Evolutionary conservation across 2,329 filamentous ascomycete species (phyloP).

Genomic region (Trichophyton schoenleinii): DNA sequence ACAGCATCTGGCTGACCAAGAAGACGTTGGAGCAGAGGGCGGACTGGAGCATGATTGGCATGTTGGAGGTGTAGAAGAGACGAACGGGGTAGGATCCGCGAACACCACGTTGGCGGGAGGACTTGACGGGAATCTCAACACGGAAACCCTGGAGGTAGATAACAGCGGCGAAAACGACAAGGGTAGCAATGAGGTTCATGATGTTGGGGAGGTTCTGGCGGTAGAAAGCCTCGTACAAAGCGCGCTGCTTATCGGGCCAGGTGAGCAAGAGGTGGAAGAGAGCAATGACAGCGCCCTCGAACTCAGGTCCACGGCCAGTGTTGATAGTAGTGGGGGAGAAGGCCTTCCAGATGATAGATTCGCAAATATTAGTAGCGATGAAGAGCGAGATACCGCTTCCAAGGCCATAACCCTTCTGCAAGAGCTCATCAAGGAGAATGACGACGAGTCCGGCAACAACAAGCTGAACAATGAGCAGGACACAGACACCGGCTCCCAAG

Average conservation of each 20-base stretch:
- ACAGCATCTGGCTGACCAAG: conserved; percentile 98
- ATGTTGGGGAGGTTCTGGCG: conserved; percentile 98
- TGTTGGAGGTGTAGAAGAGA: conserved; percentile 99
- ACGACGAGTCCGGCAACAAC: conserved; percentile 96
- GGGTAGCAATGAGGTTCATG: conserved; percentile 93
- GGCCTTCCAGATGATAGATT: conserved; percentile 99
- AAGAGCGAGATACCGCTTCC: conserved; percentile 98
- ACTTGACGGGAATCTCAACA: conserved; percentile 99
- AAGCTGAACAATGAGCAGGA: conserved; percentile 94
- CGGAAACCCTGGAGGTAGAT: conserved; percentile 99
- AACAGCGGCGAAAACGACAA: conserved; percentile 87
- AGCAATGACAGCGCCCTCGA: conserved; percentile 16
- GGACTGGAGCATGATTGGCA: conserved; percentile 99
- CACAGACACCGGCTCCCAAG: conserved; percentile 93
- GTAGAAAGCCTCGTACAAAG: conserved; percentile 97
- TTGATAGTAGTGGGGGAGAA: conserved; percentile 99
- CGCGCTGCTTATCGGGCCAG: conserved; percentile 98
- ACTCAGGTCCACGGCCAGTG: conserved; percentile 96
- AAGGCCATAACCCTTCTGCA: conserved; percentile 98
- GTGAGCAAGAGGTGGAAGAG: conserved; percentile 37
- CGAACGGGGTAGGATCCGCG: conserved; percentile 96
- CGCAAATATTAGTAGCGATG: conserved; percentile 99
- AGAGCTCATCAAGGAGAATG: conserved; percentile 95
- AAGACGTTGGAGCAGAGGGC: conserved; percentile 98
- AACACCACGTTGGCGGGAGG: conserved; percentile 94